Percentiles rank a stretch among this genome's conserved stretches.
These are phyloP conservation scores for Apophysomyces variabilis DNA, from an alignment of 371 early-diverging fungal species.

Conservation along the genomic window DNA sequence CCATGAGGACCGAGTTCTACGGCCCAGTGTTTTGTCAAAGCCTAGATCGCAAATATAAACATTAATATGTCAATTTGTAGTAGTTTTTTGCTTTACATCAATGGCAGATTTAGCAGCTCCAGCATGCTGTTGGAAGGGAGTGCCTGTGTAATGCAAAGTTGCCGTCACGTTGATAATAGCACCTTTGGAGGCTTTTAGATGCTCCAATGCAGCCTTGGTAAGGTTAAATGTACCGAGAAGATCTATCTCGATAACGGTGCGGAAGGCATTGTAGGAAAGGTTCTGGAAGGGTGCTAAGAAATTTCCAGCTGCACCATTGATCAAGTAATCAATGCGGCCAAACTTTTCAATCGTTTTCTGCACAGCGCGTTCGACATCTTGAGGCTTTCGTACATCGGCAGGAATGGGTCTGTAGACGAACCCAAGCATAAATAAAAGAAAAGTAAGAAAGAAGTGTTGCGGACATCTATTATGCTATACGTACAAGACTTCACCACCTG, in stretches of 20 bases:
- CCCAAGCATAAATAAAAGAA: background rate
- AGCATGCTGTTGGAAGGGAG: slow-evolving; percentile 58
- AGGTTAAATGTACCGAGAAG: slow-evolving; percentile 70
- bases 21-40: slow-evolving; percentile 59
- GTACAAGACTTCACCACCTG: slow-evolving; percentile 60
- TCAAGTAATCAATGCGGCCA: slow-evolving; percentile 72
- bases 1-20: slow-evolving; percentile 57
- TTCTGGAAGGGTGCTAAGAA: slow-evolving; percentile 72
- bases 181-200: slow-evolving; percentile 74
- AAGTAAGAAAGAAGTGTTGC: too few species aligned
- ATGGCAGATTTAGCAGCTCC: slow-evolving; percentile 55
- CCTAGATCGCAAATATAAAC: slow-evolving; percentile 16
- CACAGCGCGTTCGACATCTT: slow-evolving; percentile 67
- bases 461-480: background rate
- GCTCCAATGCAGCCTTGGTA: slow-evolving; percentile 73
- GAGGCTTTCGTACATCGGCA: slow-evolving; percentile 70
- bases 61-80: too few species aligned
- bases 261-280: slow-evolving; percentile 78
- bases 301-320: slow-evolving; percentile 78
- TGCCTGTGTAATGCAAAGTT: slow-evolving; percentile 68
- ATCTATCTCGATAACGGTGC: slow-evolving; percentile 64
- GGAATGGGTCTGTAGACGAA: slow-evolving; percentile 43
- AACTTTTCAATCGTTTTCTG: slow-evolving; percentile 63
- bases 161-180: slow-evolving; percentile 71
- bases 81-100: slow-evolving; percentile 28